A percentile compares a stretch with the other conserved stretches of the same genome.
These are phyloP conservation scores for Pleurotus sapidus DNA, from an alignment of 768 basidiomycete species.

Conservation along the genomic window DNA sequence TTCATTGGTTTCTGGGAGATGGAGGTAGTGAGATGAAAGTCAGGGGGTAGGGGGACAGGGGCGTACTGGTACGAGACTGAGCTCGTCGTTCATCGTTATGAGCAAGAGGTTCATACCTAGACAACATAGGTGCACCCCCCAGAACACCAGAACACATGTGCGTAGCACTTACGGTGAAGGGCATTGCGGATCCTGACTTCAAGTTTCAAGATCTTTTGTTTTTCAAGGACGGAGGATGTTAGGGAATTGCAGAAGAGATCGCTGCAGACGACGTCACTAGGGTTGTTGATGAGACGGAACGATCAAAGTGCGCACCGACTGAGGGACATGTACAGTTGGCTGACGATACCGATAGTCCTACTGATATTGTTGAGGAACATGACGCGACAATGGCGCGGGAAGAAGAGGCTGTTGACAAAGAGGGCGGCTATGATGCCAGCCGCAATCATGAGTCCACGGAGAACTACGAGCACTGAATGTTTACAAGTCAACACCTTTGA, in stretches of 20 bases:
- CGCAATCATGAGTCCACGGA: constrained; percentile 38
- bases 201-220: constrained; percentile 32
- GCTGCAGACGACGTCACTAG: not conserved
- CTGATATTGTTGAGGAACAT: constrained; percentile 38
- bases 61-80: constrained; percentile 45
- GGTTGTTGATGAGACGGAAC: not conserved
- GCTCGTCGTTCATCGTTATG: constrained; percentile 41
- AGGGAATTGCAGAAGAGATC: not conserved
- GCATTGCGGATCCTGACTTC: constrained; percentile 40
- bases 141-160: not conserved
- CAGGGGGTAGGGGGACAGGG: not conserved
- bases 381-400: constrained; percentile 45
- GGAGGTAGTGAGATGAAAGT: not conserved
- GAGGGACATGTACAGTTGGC: constrained; percentile 39
- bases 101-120: constrained; percentile 26
- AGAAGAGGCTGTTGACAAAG: constrained; percentile 39
- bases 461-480: constrained; percentile 32
- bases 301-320: constrained; percentile 26
- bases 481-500: not conserved
- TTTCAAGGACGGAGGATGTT: constrained; percentile 16
- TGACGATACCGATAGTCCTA: constrained; percentile 34
- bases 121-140: not conserved
- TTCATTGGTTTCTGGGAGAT: constrained; percentile 40
- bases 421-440: constrained; percentile 44
- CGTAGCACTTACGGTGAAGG: constrained; percentile 25